A percentile compares a stretch with the other conserved stretches of the same genome.
Evolutionary conservation across 2,329 filamentous ascomycete genomes (phyloP).

Genomic region (Talaromyces sp.): DNA sequence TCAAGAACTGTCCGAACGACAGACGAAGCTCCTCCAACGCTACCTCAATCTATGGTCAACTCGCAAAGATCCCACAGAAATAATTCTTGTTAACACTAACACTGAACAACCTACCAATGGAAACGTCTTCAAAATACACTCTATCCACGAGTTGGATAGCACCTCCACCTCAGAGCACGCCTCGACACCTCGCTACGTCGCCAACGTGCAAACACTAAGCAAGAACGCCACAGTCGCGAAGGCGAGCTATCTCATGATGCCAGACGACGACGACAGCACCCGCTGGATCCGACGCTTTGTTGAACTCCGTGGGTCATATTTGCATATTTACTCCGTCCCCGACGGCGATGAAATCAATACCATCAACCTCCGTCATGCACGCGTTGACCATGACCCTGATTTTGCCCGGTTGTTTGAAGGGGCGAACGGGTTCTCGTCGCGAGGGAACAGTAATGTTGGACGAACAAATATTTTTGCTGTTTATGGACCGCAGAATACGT

Average conservation of each 20-base stretch:
- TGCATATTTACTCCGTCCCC: slow-evolving; percentile 80
- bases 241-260: slow-evolving; percentile 81
- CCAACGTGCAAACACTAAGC: slow-evolving; percentile 70
- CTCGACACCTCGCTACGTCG: slow-evolving; percentile 63
- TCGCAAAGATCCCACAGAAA: slow-evolving; percentile 40
- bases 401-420: slow-evolving; percentile 72
- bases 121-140: slow-evolving; percentile 25
- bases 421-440: slow-evolving; percentile 38
- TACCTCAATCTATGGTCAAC: slow-evolving; percentile 44
- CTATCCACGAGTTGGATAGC: slow-evolving; percentile 28
- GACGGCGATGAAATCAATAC: slow-evolving; percentile 88
- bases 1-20: slow-evolving; percentile 37
- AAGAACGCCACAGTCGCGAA: slow-evolving; percentile 82
- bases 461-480: slow-evolving; percentile 82
- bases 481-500: slow-evolving; percentile 91
- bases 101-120: slow-evolving; percentile 44
- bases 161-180: slow-evolving; percentile 28
- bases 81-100: slow-evolving; percentile 43
- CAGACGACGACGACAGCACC: slow-evolving; percentile 69
- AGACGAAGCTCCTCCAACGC: slow-evolving; percentile 39
- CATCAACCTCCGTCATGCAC: slow-evolving; percentile 81
- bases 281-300: slow-evolving; percentile 92
- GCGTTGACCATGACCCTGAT: slow-evolving; percentile 89
- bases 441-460: slow-evolving; percentile 28
- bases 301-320: slow-evolving; percentile 83